phyloP scores from a whole-genome alignment of 176 grass and related monocot genomes.

The Themeda triandra region DNA sequence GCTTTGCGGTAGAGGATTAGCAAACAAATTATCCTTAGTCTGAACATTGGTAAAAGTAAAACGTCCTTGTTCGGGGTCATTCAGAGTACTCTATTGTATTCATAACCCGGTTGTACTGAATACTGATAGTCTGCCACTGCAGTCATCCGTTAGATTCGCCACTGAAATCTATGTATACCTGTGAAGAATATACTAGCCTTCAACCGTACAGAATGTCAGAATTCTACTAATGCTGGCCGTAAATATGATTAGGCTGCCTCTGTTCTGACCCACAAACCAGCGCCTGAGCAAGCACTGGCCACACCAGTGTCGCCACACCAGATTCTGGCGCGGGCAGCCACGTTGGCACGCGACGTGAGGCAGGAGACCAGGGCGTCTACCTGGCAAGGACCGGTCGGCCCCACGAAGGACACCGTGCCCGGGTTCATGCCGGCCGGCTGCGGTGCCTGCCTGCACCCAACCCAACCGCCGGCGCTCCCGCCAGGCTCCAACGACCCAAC shows the following conservation, averaged over 20 bases:
- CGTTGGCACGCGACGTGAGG: neutral
- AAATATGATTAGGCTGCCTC: neutral
- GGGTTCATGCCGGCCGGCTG: conserved; percentile 17
- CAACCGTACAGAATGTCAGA: neutral
- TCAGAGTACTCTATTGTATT: too few species aligned
- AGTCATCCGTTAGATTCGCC: neutral
- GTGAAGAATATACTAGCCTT: neutral
- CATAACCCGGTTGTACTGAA: neutral
- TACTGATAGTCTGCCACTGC: neutral
- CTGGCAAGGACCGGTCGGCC: conserved; percentile 28
- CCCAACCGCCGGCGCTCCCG: conserved; percentile 45
- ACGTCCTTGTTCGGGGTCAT: neutral
- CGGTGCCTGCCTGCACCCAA: conserved; percentile 31
- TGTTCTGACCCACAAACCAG: neutral
- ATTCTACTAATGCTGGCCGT: neutral
- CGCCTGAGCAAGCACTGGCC: neutral
- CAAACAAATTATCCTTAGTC: neutral
- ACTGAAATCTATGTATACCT: neutral
- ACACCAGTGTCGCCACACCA: neutral
- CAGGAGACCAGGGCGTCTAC: conserved; percentile 27
- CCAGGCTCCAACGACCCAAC: conserved; percentile 27
- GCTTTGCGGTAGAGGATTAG: neutral
- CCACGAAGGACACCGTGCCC: conserved; percentile 35
- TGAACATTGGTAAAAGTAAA: neutral
- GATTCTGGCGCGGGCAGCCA: conserved; percentile 17